Conservation (phyloP, 164 flowering plant species). For the Malania oleifera region DNA sequence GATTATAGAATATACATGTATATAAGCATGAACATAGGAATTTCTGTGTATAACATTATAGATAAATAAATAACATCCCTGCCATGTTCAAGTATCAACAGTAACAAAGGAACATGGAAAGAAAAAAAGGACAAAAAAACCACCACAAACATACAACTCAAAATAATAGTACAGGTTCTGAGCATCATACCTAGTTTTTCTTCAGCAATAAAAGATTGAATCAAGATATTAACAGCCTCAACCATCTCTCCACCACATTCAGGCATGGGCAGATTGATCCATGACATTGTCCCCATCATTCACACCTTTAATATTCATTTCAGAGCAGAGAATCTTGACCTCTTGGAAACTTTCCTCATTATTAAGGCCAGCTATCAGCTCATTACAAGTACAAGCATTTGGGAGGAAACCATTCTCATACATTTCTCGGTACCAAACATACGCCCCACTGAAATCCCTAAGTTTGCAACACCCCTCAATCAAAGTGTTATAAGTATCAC, state of each 20-base stretch:
- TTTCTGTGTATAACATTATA: too few relatives aligned
- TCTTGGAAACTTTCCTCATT: constrained; percentile 45
- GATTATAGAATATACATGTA: too few relatives aligned
- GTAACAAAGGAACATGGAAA: too few relatives aligned
- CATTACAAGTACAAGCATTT: constrained; percentile 21
- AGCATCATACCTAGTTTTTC: too few relatives aligned
- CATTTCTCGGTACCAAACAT: constrained; percentile 62
- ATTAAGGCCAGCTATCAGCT: constrained; percentile 48
- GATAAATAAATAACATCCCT: too few relatives aligned
- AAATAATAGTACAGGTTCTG: too few relatives aligned
- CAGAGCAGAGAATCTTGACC: constrained; percentile 36
- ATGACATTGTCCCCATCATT: constrained; percentile 19
- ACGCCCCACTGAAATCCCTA: constrained; percentile 46
- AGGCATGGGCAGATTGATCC: constrained; percentile 20
- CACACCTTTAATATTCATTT: constrained; percentile 37
- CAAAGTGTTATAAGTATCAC: constrained; percentile 45
- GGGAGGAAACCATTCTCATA: constrained; percentile 37
- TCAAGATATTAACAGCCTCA: too few relatives aligned
- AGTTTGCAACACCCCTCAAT: constrained; percentile 48
- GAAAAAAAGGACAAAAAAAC: too few relatives aligned
- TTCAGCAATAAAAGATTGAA: too few relatives aligned
- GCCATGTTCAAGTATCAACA: too few relatives aligned
- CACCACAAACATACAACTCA: too few relatives aligned
- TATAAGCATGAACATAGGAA: too few relatives aligned
- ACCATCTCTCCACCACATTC: constrained; percentile 13